Base-by-base conservation (phyloP, 129 eudicot species). In the Deinandra increscens region DNA sequence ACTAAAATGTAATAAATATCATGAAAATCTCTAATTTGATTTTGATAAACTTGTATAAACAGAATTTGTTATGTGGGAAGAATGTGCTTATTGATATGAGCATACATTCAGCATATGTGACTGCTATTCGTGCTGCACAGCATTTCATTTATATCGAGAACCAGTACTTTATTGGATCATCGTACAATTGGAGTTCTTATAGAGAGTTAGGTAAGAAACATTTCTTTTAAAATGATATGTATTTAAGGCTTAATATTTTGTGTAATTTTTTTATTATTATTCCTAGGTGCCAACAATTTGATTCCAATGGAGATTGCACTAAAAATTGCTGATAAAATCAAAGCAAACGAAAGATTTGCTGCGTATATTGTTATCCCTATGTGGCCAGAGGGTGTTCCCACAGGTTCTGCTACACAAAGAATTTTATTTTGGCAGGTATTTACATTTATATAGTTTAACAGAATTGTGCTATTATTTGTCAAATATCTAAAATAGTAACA, bases 311-410 rank as follows among this genome's bases (percentile, higher is more conserved):
- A 90, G 55, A 90, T 90, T 53, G 97, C 97, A 5, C 86, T 87
- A 31, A 90, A 90, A 79, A 75, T 87, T 43, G 86, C 94, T 17
- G 74, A 51, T 31, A 89, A 89, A 41, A 89, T 90, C 22, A 81
- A 72, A 86, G 85, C 89, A 39, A 79, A 88, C 43, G 91, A 92
- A 79, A 92, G 96, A 64, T 92, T 92, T 74, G 86, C 96, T 41
- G 98, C 75, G 37, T 92, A 92, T 81, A 80, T 92, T 23, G 84
- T 92, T 44, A 77, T 92, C 70, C 98, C 98, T 58, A 92, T 92
- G 98, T 88, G 96, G 98, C 98, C 98, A 11, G 98, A 92, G 68
- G 98, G 98, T 39, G 84, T 83, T 73, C 98, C 98, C 9, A 86
- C 94, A 8, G 84, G 90, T 67, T 82, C 88, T 70, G 84, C 93